Conservation (phyloP, 768 basidiomycete species). For the Amylocystis lapponica region DNA sequence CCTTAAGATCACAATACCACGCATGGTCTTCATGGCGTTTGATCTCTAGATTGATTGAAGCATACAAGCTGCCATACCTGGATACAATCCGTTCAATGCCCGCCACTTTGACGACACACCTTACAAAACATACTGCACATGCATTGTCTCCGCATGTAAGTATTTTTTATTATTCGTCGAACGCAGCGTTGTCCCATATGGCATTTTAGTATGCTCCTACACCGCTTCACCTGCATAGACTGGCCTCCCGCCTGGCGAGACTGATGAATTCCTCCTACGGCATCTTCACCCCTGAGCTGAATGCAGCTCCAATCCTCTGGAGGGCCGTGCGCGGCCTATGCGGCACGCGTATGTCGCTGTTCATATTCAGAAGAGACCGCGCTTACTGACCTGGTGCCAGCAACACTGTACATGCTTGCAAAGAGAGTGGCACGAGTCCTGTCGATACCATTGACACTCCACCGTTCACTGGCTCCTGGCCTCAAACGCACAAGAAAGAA, state of each 20-base stretch:
- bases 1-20: neutral
- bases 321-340: slow-evolving; percentile 59
- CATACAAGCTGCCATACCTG: slow-evolving; percentile 75
- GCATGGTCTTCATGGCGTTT: neutral
- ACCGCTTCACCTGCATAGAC: slow-evolving; percentile 48
- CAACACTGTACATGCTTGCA: slow-evolving; percentile 57
- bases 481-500: slow-evolving; percentile 28
- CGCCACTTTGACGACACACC: slow-evolving; percentile 52
- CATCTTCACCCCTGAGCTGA: slow-evolving; percentile 66
- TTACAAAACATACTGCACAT: slow-evolving; percentile 63
- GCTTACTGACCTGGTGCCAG: slow-evolving; percentile 26
- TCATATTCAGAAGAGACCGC: neutral
- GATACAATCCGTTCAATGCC: slow-evolving; percentile 65
- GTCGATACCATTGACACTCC: slow-evolving; percentile 55
- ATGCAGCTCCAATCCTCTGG: slow-evolving; percentile 76
- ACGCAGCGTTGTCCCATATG: too few relatives aligned
- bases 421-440: slow-evolving; percentile 54
- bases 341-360: slow-evolving; percentile 61
- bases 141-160: slow-evolving; percentile 70
- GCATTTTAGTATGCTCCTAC: slow-evolving; percentile 57
- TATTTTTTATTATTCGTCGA: neutral
- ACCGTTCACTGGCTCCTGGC: slow-evolving; percentile 44
- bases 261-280: slow-evolving; percentile 47
- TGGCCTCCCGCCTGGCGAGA: slow-evolving; percentile 58
- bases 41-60: slow-evolving; percentile 58